Evolutionary conservation across 768 basidiomycete genomes (phyloP).

Genomic region (Glaciozyma antarctica): DNA sequence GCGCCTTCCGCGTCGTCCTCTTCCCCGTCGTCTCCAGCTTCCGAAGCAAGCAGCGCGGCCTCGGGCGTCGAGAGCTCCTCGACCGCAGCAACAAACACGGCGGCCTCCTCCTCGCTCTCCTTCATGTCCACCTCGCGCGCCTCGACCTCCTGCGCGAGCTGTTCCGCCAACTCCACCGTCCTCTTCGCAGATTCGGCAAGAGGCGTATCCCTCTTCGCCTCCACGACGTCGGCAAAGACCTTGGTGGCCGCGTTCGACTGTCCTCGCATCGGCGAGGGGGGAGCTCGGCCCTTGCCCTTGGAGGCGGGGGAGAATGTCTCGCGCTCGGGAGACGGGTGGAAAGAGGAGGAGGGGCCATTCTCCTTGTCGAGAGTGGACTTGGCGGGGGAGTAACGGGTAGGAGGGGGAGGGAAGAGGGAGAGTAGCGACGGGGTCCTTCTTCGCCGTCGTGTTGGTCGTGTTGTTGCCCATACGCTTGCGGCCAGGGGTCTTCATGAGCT

Average conservation of each 20-base stretch:
- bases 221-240: not conserved
- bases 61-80: slow-evolving; percentile 9
- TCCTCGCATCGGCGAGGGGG: not conserved
- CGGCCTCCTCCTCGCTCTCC: not conserved
- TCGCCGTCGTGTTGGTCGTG: slow-evolving; percentile 1
- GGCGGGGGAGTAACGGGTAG: not conserved
- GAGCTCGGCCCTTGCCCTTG: not conserved
- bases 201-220: not conserved
- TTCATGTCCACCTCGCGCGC: not conserved
- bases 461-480: slow-evolving; percentile 11
- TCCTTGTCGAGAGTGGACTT: too few relatives aligned
- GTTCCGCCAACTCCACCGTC: not conserved
- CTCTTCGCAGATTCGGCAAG: not conserved
- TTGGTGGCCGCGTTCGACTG: not conserved
- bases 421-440: slow-evolving; percentile 25
- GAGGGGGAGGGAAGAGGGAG: slow-evolving; percentile 18
- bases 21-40: slow-evolving; percentile 6
- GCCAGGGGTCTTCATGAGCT: slow-evolving; percentile 29
- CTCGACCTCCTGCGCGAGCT: not conserved
- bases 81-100: not conserved
- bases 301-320: not conserved
- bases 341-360: too few relatives aligned
- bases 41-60: slow-evolving; percentile 3
- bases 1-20: not conserved
- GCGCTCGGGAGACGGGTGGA: too few relatives aligned